Conservation (phyloP, 495 filamentous ascomycete species). For the Daldinia caldariorum region DNA sequence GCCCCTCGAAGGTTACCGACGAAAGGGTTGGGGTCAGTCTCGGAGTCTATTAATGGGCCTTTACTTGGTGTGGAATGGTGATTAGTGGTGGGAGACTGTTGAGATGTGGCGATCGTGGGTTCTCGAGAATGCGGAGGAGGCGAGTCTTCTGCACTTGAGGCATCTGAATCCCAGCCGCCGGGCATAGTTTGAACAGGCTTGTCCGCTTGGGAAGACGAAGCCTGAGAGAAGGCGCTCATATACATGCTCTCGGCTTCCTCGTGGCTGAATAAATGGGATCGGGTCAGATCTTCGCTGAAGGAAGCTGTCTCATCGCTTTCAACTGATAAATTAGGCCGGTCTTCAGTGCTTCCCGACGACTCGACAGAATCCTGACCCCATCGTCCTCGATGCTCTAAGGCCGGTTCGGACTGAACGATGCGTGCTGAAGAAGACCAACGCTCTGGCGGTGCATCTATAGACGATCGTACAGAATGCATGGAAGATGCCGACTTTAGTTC, state of each 20-base stretch:
- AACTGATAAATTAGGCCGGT: slow-evolving; percentile 37
- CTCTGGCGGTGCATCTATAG: slow-evolving; percentile 34
- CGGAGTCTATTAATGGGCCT: not conserved
- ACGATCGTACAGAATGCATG: slow-evolving; percentile 49
- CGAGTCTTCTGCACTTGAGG: slow-evolving; percentile 30
- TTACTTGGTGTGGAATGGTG: not conserved
- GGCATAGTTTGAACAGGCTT: slow-evolving; percentile 58
- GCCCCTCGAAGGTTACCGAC: slow-evolving; percentile 41
- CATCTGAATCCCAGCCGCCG: slow-evolving; percentile 66
- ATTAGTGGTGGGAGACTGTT: not conserved
- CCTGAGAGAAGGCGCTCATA: slow-evolving; percentile 69
- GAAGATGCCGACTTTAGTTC: slow-evolving; percentile 12
- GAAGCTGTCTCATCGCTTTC: slow-evolving; percentile 36
- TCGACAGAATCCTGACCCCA: slow-evolving; percentile 42
- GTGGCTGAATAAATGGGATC: slow-evolving; percentile 86
- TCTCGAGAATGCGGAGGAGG: slow-evolving; percentile 6
- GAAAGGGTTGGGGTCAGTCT: not conserved
- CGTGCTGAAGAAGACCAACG: slow-evolving; percentile 47
- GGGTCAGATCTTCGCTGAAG: slow-evolving; percentile 61
- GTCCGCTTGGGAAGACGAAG: slow-evolving; percentile 52
- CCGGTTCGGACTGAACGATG: slow-evolving; percentile 53
- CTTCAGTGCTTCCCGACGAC: slow-evolving; percentile 34
- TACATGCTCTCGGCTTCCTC: slow-evolving; percentile 98
- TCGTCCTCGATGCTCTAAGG: slow-evolving; percentile 40
- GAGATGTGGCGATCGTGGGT: not conserved